Evolutionary conservation across 2,329 filamentous ascomycete genomes (phyloP).

Genomic region (Sclerotinia subarctica): DNA sequence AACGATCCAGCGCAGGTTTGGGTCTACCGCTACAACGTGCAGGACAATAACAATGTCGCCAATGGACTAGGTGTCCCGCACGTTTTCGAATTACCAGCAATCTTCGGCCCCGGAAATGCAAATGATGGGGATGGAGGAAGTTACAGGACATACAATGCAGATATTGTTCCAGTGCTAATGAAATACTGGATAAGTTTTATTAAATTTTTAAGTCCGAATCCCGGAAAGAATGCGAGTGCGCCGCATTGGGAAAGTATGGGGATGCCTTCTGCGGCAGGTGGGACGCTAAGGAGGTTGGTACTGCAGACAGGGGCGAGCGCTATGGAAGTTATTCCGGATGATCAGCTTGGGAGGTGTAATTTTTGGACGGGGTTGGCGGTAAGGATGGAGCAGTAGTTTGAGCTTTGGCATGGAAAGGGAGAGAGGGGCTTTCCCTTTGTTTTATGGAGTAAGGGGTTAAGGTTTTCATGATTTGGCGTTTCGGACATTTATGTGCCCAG

Average conservation of each 20-base stretch:
- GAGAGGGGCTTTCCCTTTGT: too few species aligned
- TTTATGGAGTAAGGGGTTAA: too few species aligned
- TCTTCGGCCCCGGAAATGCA: constrained; percentile 41
- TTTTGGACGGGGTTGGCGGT: background rate
- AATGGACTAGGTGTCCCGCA: constrained; percentile 41
- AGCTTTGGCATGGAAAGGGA: too few species aligned
- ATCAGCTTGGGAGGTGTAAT: background rate
- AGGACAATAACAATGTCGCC: constrained; percentile 40
- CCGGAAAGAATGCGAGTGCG: constrained; percentile 33
- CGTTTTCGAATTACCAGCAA: constrained; percentile 39
- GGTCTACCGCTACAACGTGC: constrained; percentile 50
- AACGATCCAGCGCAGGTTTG: constrained; percentile 41
- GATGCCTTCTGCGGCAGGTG: constrained; percentile 20
- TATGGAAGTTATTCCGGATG: background rate
- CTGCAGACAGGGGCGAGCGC: constrained; percentile 29
- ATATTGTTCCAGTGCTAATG: constrained; percentile 40
- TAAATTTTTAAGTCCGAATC: constrained; percentile 42
- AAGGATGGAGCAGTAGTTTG: constrained; percentile 6
- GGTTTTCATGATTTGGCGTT: too few species aligned
- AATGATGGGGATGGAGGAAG: constrained; percentile 36
- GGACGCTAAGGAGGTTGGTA: constrained; percentile 27
- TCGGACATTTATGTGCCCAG: too few species aligned
- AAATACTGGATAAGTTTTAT: constrained; percentile 47
- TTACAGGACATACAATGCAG: constrained; percentile 37
- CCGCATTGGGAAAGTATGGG: constrained; percentile 36